A percentile compares a stretch with the other conserved stretches of the same genome.
Conservation (phyloP, 345 rosid genomes). For the Brassica napus region Da-Ae NC_063449.1:38500001-38500500, state of each 20-base stretch:
- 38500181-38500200: conserved; percentile 70
- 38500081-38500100: conserved; percentile 77
- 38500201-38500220: conserved; percentile 73
- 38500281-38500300: conserved; percentile 50
- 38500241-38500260: conserved; percentile 67
- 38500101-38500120: conserved; percentile 69
- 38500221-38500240: conserved; percentile 67
- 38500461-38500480: too few relatives aligned
- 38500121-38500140: conserved; percentile 75
- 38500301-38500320: conserved; percentile 76
- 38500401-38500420: conserved; percentile 56
- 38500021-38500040: conserved; percentile 77
- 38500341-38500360: conserved; percentile 76
- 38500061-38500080: conserved; percentile 78
- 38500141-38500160: conserved; percentile 88
- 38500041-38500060: conserved; percentile 73
- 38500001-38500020: conserved; percentile 73
- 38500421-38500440: too few relatives aligned
- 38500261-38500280: conserved; percentile 77
- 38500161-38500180: conserved; percentile 87
- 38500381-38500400: conserved; percentile 93
- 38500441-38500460: too few relatives aligned
- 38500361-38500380: conserved; percentile 71
- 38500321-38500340: conserved; percentile 76
- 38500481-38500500: too few relatives aligned